Evolutionary conservation across 2,329 filamentous ascomycete species (phyloP).

Genomic region (Neophaeococcomyces mojaviensis): DNA sequence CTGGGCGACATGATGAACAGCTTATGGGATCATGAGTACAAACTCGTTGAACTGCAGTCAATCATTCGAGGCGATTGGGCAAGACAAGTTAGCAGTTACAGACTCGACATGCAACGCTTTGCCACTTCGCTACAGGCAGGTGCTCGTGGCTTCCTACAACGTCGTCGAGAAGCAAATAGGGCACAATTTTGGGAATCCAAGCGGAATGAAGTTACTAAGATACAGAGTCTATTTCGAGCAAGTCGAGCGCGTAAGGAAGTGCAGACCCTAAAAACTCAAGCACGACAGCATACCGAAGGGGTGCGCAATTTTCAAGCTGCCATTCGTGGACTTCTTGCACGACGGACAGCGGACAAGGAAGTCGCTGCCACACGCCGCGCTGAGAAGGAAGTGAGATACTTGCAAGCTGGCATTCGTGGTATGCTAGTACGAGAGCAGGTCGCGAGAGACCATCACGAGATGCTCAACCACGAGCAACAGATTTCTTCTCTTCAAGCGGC

Average conservation of each 20-base stretch:
- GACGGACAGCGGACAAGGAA: conserved; percentile 39
- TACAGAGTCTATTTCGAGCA: conserved; percentile 74
- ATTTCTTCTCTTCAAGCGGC: conserved; percentile 32
- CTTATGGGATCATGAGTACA: conserved; percentile 78
- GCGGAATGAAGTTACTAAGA: conserved; percentile 63
- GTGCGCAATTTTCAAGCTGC: conserved; percentile 49
- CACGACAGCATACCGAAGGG: conserved; percentile 35
- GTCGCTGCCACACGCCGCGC: conserved; percentile 57
- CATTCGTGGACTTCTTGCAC: conserved; percentile 42
- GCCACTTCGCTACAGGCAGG: conserved; percentile 72
- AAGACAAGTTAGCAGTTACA: conserved; percentile 73
- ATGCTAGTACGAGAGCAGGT: conserved; percentile 19
- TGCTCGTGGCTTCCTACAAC: conserved; percentile 66
- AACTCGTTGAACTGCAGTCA: conserved; percentile 74
- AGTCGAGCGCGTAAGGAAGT: conserved; percentile 37
- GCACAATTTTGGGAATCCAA: conserved; percentile 62
- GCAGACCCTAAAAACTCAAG: conserved; percentile 32
- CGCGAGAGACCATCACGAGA: conserved; percentile 10
- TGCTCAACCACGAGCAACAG: conserved; percentile 35
- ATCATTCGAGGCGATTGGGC: conserved; percentile 81
- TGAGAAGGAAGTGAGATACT: conserved; percentile 51
- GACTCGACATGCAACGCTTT: conserved; percentile 73
- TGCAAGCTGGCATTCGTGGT: conserved; percentile 62
- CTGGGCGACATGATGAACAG: conserved; percentile 78
- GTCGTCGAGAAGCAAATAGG: conserved; percentile 54